Conservation (phyloP, 164 flowering plant species). For the Tinospora cordifolia region DNA sequence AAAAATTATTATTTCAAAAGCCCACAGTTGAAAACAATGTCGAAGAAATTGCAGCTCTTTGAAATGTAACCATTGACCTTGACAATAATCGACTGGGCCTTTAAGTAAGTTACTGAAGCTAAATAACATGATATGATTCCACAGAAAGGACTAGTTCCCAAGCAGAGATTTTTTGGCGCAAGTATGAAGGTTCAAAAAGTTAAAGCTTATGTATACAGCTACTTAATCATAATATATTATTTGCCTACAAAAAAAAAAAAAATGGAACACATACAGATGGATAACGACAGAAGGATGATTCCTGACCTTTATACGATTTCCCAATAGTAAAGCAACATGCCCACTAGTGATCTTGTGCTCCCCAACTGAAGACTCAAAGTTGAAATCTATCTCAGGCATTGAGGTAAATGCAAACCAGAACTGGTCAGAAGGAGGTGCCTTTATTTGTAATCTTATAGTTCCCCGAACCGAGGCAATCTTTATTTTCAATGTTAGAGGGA, state of each 20-base stretch:
- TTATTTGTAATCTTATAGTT: slow-evolving; percentile 61
- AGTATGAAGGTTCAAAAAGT: background rate
- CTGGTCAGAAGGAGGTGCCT: slow-evolving; percentile 97
- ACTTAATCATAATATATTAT: background rate
- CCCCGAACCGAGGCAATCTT: slow-evolving; percentile 70
- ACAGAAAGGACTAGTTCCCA: background rate
- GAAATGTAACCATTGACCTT: background rate
- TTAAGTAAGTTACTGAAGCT: background rate
- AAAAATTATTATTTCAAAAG: background rate
- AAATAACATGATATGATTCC: background rate
- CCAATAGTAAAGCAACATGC: slow-evolving; percentile 57
- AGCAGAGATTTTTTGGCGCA: background rate
- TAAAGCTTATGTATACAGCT: background rate
- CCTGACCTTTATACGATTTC: slow-evolving; percentile 71
- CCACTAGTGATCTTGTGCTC: slow-evolving; percentile 71
- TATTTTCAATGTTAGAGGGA: slow-evolving; percentile 71
- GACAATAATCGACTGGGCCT: too few relatives aligned
- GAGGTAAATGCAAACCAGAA: slow-evolving; percentile 81
- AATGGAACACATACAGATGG: background rate
- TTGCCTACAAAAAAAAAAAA: background rate
- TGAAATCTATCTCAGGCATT: slow-evolving; percentile 81
- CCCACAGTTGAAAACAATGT: background rate
- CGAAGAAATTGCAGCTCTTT: background rate
- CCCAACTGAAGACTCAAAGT: slow-evolving; percentile 71
- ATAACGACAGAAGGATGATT: background rate